Evolutionary conservation across 805 yeast species (phyloP).

Genomic region (Starmerella stigmatis): DNA sequence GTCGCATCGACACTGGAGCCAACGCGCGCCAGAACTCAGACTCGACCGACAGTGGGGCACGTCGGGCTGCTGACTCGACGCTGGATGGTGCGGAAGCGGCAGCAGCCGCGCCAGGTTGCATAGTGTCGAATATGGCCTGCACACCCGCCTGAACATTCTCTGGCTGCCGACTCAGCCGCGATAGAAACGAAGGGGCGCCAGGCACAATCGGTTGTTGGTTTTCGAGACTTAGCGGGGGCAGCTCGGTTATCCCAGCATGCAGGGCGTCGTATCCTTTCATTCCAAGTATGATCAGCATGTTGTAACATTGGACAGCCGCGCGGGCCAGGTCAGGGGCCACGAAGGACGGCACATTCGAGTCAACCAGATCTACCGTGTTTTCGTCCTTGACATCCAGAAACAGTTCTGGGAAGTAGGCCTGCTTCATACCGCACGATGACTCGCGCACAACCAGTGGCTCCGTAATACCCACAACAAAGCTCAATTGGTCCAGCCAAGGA

Average conservation of each 20-base stretch:
- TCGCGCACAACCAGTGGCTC: not conserved
- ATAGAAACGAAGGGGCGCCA: no score
- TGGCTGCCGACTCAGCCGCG: no score
- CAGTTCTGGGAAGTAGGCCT: slow-evolving; percentile 16
- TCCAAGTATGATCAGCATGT: slow-evolving; percentile 1
- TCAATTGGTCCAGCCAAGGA: slow-evolving; percentile 22
- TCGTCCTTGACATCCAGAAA: slow-evolving; percentile 11
- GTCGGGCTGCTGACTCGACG: not conserved
- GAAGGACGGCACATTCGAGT: slow-evolving; percentile 12
- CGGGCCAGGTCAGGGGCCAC: slow-evolving; percentile 12
- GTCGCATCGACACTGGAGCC: not conserved
- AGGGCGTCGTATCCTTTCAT: not conserved
- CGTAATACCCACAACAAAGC: slow-evolving; percentile 15
- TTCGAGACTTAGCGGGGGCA: not conserved
- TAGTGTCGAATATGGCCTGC: no score
- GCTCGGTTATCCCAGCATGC: not conserved
- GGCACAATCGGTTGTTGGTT: no score
- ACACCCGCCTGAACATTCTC: no score
- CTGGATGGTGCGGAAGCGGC: not conserved
- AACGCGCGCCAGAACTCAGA: slow-evolving; percentile 1
- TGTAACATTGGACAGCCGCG: slow-evolving; percentile 9
- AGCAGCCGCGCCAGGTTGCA: no score
- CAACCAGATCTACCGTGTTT: not conserved
- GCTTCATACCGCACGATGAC: not conserved
- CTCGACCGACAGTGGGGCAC: slow-evolving; percentile 4